These are phyloP conservation scores for Gliomastix tumulicola DNA, from an alignment of 2,329 filamentous ascomycete species.

Conservation along the genomic window DNA sequence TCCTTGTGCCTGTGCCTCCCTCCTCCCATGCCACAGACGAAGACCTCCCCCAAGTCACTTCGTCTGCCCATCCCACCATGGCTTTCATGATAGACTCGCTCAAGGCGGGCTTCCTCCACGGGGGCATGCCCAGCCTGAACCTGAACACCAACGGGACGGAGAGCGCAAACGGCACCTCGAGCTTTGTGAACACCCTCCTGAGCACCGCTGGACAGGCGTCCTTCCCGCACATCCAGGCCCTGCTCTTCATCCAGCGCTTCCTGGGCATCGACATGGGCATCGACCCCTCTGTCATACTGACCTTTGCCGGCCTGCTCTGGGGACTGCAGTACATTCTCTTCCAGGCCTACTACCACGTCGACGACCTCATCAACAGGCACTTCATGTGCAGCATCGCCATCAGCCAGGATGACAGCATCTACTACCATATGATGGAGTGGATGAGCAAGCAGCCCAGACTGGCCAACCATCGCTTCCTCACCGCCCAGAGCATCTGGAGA, in stretches of 20 bases:
- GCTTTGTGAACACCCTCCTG: constrained; percentile 35
- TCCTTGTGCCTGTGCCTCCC: no score
- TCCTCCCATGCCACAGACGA: no score
- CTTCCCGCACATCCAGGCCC: constrained; percentile 28
- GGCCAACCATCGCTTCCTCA: constrained; percentile 42
- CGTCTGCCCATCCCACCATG: not conserved
- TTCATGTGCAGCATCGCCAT: constrained; percentile 47
- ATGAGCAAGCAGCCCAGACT: constrained; percentile 45
- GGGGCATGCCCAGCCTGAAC: constrained; percentile 6
- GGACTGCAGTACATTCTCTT: constrained; percentile 27
- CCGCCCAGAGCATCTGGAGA: constrained; percentile 47
- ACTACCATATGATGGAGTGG: constrained; percentile 51
- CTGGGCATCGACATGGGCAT: constrained; percentile 37
- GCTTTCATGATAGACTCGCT: constrained; percentile 14
- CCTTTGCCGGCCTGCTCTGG: constrained; percentile 39
- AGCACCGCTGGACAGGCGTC: constrained; percentile 29
- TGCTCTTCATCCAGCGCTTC: constrained; percentile 38
- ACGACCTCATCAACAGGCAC: constrained; percentile 30
- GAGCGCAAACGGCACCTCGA: constrained; percentile 6
- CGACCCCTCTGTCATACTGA: constrained; percentile 40
- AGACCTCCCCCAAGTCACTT: not conserved
- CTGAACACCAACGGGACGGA: constrained; percentile 10
- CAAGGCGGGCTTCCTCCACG: constrained; percentile 11
- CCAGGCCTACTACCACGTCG: constrained; percentile 24
- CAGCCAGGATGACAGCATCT: constrained; percentile 49